These are phyloP conservation scores for Phylloporus arenicola DNA, from an alignment of 768 basidiomycete species.

Conservation along the genomic window DNA sequence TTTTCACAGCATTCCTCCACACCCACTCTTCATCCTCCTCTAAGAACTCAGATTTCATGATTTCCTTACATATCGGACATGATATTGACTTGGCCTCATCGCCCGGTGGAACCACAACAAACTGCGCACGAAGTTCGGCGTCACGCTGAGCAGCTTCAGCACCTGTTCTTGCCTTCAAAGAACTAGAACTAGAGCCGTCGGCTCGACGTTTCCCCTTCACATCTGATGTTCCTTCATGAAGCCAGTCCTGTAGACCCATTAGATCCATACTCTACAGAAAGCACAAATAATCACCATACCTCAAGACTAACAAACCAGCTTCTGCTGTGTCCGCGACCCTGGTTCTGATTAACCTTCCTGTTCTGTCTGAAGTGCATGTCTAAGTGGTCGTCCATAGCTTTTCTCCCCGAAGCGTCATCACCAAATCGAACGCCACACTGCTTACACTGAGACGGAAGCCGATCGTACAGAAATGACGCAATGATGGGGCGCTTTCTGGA, in stretches of 20 bases:
- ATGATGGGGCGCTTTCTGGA: slow-evolving; percentile 48
- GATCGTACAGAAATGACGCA: slow-evolving; percentile 65
- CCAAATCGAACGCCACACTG: slow-evolving; percentile 90
- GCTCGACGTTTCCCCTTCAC: slow-evolving; percentile 66
- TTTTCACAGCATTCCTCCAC: slow-evolving; percentile 85
- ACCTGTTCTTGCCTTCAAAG: slow-evolving; percentile 53
- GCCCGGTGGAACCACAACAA: slow-evolving; percentile 85
- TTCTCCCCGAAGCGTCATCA: slow-evolving; percentile 66
- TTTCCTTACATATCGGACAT: slow-evolving; percentile 97
- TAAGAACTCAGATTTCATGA: slow-evolving; percentile 81
- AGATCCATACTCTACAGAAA: slow-evolving; percentile 8
- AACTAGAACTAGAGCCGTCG: slow-evolving; percentile 45
- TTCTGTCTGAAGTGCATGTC: slow-evolving; percentile 98
- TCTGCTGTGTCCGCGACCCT: slow-evolving; percentile 81
- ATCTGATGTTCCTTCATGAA: slow-evolving; percentile 57
- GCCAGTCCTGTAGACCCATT: slow-evolving; percentile 70
- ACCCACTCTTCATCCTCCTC: slow-evolving; percentile 99
- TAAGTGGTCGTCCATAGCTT: slow-evolving; percentile 78
- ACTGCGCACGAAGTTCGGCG: slow-evolving; percentile 67
- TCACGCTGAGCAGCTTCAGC: slow-evolving; percentile 68
- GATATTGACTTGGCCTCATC: slow-evolving; percentile 78
- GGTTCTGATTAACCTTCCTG: slow-evolving; percentile 68
- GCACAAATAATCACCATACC: slow-evolving; percentile 42
- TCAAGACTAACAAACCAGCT: slow-evolving; percentile 85
- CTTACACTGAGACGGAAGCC: slow-evolving; percentile 79